Conservation (phyloP, 129 eudicot species). For the Centaurea solstitialis region DNA sequence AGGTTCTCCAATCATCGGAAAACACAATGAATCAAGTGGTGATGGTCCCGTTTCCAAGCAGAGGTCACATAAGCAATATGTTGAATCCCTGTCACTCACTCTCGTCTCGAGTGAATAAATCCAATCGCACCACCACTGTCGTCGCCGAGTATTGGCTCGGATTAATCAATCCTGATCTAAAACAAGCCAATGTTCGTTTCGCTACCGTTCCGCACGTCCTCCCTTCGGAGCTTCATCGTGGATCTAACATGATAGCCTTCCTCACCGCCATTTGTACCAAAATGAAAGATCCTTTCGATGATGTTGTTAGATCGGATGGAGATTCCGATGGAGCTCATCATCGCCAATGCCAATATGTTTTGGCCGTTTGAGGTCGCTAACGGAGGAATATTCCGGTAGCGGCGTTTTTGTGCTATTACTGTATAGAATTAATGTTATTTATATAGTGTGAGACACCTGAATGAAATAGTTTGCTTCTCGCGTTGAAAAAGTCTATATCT, state of each 20-base stretch:
- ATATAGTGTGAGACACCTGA: too few species aligned
- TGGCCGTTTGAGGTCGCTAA: too few species aligned
- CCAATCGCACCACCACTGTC: constrained; percentile 26
- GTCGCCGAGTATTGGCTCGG: constrained; percentile 61
- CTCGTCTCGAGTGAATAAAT: constrained; percentile 11
- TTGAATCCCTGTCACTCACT: constrained; percentile 49
- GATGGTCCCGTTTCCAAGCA: constrained; percentile 65
- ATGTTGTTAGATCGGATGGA: too few species aligned
- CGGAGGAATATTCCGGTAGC: too few species aligned
- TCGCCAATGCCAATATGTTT: too few species aligned
- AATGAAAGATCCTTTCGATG: too few species aligned
- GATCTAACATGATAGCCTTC: constrained; percentile 34
- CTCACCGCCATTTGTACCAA: constrained; percentile 16
- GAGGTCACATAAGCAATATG: constrained; percentile 75
- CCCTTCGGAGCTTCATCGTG: constrained; percentile 63
- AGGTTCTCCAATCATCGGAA: not conserved
- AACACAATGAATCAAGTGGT: constrained; percentile 23
- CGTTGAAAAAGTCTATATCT: too few species aligned
- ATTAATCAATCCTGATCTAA: constrained; percentile 31
- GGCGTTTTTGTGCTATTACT: too few species aligned
- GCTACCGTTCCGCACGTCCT: too few species aligned
- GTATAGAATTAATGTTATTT: too few species aligned
- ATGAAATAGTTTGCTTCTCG: too few species aligned
- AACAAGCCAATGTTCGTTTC: constrained; percentile 30
- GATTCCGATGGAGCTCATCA: too few species aligned